These are phyloP conservation scores for Pseudogymnoascus sp. DNA, from an alignment of 2,329 filamentous ascomycete genomes.

Conservation along the genomic window DNA sequence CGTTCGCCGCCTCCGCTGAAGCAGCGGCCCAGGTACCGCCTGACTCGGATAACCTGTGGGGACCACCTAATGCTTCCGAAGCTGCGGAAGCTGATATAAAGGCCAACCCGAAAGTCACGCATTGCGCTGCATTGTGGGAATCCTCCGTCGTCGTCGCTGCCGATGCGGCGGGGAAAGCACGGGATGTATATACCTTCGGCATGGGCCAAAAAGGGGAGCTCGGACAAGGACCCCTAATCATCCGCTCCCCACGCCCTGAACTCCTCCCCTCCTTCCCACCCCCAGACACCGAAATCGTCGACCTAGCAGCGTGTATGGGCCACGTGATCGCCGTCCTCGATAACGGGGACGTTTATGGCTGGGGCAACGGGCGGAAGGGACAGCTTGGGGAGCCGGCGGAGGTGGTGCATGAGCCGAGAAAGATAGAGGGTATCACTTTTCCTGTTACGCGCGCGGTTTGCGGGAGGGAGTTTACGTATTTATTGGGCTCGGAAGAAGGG, in stretches of 20 bases:
- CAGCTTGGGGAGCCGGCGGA: conserved; percentile 62
- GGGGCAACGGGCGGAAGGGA: conserved; percentile 81
- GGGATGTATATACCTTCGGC: conserved; percentile 58
- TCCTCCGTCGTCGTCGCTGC: conserved; percentile 56
- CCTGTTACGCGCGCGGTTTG: conserved; percentile 62
- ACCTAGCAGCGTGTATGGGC: conserved; percentile 67
- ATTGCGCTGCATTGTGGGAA: conserved; percentile 72
- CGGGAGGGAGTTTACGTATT: conserved; percentile 78
- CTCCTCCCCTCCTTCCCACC: conserved; percentile 60
- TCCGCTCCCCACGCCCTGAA: conserved; percentile 43
- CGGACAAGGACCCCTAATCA: conserved; percentile 51
- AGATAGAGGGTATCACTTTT: conserved; percentile 55
- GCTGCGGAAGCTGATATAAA: no score
- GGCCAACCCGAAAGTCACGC: conserved; percentile 28
- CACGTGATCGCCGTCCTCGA: conserved; percentile 70
- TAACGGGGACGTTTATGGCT: conserved; percentile 75
- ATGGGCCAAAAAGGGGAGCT: conserved; percentile 66
- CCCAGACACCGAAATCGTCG: conserved; percentile 47
- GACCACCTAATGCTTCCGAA: no score
- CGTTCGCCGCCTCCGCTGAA: background rate
- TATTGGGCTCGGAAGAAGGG: conserved; percentile 34
- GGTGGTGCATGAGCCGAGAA: conserved; percentile 53
- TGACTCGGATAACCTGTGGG: no score
- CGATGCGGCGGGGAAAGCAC: conserved; percentile 39
- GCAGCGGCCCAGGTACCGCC: no score